phyloP scores from a whole-genome alignment of 2,329 filamentous ascomycete genomes.

The Fusarium udum region DNA sequence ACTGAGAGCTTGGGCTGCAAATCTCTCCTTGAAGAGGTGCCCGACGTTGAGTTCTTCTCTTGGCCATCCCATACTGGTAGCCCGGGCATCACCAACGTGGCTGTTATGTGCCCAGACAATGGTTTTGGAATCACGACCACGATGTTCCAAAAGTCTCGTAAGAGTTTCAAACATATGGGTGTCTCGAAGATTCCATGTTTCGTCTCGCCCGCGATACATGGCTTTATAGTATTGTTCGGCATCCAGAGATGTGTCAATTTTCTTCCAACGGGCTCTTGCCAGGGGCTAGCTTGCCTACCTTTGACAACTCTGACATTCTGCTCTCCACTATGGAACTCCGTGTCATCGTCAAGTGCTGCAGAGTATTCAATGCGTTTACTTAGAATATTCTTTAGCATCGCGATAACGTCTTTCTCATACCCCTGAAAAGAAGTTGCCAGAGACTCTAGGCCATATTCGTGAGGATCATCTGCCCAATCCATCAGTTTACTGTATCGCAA shows the following conservation, averaged over 20 bases:
- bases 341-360: background rate
- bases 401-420: slow-evolving; percentile 14
- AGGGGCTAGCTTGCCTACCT: background rate
- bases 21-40: slow-evolving; percentile 24
- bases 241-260: background rate
- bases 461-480: slow-evolving; percentile 22
- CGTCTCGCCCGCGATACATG: slow-evolving; percentile 25
- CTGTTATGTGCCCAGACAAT: slow-evolving; percentile 34
- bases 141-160: slow-evolving; percentile 21
- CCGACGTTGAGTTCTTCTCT: slow-evolving; percentile 26
- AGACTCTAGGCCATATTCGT: slow-evolving; percentile 27
- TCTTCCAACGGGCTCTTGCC: no score
- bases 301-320: slow-evolving; percentile 28
- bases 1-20: background rate
- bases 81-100: slow-evolving; percentile 22
- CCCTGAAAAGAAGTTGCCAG: slow-evolving; percentile 20
- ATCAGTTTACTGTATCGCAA: slow-evolving; percentile 15
- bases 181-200: slow-evolving; percentile 29
- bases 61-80: slow-evolving; percentile 31
- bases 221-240: slow-evolving; percentile 28
- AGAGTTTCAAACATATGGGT: slow-evolving; percentile 27
- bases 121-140: slow-evolving; percentile 12
- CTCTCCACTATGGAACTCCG: slow-evolving; percentile 22
- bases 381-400: slow-evolving; percentile 17
- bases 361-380: slow-evolving; percentile 18